These are phyloP conservation scores for Bigelowiella natans DNA, from an alignment of 78 protist genomes.

Conservation along the genomic window DNA sequence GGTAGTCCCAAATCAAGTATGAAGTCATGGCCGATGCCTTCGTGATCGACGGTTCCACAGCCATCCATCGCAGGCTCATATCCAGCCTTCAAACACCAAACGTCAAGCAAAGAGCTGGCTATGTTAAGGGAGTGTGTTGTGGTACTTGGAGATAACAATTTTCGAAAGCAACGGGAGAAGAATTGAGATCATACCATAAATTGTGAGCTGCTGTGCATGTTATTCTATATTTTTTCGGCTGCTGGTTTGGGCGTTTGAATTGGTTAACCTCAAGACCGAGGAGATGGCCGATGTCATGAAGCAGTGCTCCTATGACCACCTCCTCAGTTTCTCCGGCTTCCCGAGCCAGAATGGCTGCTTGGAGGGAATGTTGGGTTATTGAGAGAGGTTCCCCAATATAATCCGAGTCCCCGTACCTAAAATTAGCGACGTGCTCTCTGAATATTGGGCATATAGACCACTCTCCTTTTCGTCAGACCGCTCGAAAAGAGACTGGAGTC, in stretches of 20 bases:
- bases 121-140: no score
- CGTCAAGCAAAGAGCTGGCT: no score
- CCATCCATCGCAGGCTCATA: slow-evolving; percentile 8
- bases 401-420: neutral
- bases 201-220: no score
- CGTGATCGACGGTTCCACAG: slow-evolving; percentile 7
- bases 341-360: neutral
- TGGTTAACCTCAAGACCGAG: neutral
- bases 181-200: no score
- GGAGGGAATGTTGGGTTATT: neutral
- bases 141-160: no score
- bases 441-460: no score
- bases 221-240: no score
- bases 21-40: neutral
- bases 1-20: slow-evolving; percentile 1
- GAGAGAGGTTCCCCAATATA: slow-evolving; percentile 18
- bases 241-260: neutral
- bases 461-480: no score
- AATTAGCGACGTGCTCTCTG: no score
- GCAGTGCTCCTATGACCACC: neutral
- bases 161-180: no score
- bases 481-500: no score
- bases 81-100: no score
- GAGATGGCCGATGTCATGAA: slow-evolving; percentile 13
- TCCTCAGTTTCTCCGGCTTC: neutral